phyloP scores from a whole-genome alignment of 2,329 filamentous ascomycete genomes.

The Beauveria bassiana region DNA sequence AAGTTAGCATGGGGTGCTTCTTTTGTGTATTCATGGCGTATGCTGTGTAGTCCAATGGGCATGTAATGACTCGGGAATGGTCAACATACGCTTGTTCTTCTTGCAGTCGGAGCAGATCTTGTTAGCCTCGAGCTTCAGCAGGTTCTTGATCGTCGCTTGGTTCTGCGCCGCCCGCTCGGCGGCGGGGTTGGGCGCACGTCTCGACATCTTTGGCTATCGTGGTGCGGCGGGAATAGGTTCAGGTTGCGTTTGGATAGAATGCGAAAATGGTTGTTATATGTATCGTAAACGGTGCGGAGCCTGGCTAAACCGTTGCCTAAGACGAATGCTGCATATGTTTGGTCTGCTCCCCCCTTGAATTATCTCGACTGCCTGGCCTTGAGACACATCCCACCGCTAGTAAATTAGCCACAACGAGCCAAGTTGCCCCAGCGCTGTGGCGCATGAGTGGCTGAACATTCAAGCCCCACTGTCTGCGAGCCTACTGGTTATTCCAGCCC shows the following conservation, averaged over 20 bases:
- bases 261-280: background rate
- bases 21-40: slow-evolving; percentile 2
- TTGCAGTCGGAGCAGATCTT: slow-evolving; percentile 99
- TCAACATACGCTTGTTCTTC: slow-evolving; percentile 80
- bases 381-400: slow-evolving; percentile 8
- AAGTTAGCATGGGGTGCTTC: background rate
- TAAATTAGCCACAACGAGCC: background rate
- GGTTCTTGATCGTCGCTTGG: slow-evolving; percentile 83
- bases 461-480: background rate
- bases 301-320: slow-evolving; percentile 9
- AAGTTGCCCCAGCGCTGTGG: background rate
- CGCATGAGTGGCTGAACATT: slow-evolving; percentile 1
- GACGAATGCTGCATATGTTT: slow-evolving; percentile 4
- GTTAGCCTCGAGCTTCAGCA: slow-evolving; percentile 90
- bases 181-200: slow-evolving; percentile 67
- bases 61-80: background rate
- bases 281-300: background rate
- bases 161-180: slow-evolving; percentile 90
- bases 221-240: background rate
- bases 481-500: background rate
- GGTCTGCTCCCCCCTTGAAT: slow-evolving; percentile 1
- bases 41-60: background rate
- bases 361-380: slow-evolving; percentile 10
- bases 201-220: slow-evolving; percentile 54
- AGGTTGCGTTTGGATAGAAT: background rate